A percentile compares a stretch with the other conserved stretches of the same genome.
phyloP scores from a whole-genome alignment of 345 rosid species.

The Gynandropsis gynandra region DNA sequence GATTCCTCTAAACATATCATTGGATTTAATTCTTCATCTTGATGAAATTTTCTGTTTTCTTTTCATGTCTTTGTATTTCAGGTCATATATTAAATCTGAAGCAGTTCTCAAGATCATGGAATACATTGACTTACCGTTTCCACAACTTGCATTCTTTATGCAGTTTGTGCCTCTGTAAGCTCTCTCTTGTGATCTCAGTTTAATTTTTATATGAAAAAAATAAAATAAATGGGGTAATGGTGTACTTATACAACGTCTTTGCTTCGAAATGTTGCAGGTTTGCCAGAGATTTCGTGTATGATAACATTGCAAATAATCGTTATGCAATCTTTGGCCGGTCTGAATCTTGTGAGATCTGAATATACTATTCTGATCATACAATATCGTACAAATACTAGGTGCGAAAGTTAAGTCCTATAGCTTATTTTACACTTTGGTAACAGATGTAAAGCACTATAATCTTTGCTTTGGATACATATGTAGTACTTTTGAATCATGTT shows the following conservation, averaged over 20 bases:
- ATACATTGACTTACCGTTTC: conserved; percentile 73
- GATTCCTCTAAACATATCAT: neutral
- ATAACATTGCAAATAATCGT: conserved; percentile 69
- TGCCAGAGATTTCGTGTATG: conserved; percentile 59
- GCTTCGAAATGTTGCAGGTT: conserved; percentile 37
- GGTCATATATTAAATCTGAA: conserved; percentile 77
- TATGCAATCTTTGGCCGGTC: conserved; percentile 70
- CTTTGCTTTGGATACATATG: conserved; percentile 17
- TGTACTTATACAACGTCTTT: conserved; percentile 3
- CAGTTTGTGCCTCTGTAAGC: conserved; percentile 70
- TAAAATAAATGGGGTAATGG: neutral
- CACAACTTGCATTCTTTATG: conserved; percentile 67
- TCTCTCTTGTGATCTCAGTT: neutral
- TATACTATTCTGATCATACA: conserved; percentile 17
- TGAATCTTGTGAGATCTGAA: conserved; percentile 69
- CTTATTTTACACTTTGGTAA: conserved; percentile 14
- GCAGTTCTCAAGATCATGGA: conserved; percentile 87
- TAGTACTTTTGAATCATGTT: conserved; percentile 13
- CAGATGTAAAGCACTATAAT: conserved; percentile 27
- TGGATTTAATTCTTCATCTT: neutral
- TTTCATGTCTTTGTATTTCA: conserved; percentile 33
- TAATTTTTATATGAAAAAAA: too few species aligned
- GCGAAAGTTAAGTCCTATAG: conserved; percentile 25
- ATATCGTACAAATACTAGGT: conserved; percentile 5
- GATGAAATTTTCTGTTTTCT: neutral